Evolutionary conservation across 805 yeast species (phyloP).

Genomic region (Starmerella riodocensis): DNA sequence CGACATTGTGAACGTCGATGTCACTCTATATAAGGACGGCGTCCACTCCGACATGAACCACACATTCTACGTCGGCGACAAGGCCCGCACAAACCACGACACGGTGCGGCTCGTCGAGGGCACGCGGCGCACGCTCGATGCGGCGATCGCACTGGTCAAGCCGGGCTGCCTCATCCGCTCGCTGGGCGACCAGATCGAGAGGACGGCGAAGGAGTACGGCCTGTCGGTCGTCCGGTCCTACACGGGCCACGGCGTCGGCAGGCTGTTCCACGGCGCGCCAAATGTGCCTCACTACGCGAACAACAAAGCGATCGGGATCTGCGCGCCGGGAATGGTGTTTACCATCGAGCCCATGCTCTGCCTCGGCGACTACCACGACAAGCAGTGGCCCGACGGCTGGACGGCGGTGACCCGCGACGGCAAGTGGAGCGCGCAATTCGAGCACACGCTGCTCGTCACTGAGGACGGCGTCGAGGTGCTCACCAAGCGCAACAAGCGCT

Average conservation of each 20-base stretch:
- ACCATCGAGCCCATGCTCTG: conserved; percentile 97
- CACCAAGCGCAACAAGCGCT: conserved; percentile 61
- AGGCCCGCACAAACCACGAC: conserved; percentile 65
- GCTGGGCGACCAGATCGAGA: conserved; percentile 77
- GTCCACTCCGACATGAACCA: conserved; percentile 91
- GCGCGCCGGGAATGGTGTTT: conserved; percentile 91
- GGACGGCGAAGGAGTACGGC: conserved; percentile 61
- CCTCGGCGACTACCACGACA: conserved; percentile 66
- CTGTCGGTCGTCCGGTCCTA: conserved; percentile 82
- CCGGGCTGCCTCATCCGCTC: conserved; percentile 85
- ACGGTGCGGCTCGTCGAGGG: conserved; percentile 84
- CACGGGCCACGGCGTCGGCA: conserved; percentile 88
- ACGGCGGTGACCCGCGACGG: conserved; percentile 89
- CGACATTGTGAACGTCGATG: conserved; percentile 84
- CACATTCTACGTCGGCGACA: conserved; percentile 91
- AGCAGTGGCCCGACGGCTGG: conserved; percentile 97
- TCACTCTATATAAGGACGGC: conserved; percentile 73
- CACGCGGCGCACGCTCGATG: conserved; percentile 72
- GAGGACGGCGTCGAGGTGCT: conserved; percentile 87
- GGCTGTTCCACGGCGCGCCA: conserved; percentile 81
- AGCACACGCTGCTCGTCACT: conserved; percentile 83
- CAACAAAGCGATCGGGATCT: conserved; percentile 84
- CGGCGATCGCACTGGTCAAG: conserved; percentile 72
- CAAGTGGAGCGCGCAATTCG: conserved; percentile 75
- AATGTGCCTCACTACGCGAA: conserved; percentile 87